Evolutionary conservation across 2,329 filamentous ascomycete genomes (phyloP), one percentile per base, ranked within the genome.

Genomic region (Metarhizium robertsii): DNA sequence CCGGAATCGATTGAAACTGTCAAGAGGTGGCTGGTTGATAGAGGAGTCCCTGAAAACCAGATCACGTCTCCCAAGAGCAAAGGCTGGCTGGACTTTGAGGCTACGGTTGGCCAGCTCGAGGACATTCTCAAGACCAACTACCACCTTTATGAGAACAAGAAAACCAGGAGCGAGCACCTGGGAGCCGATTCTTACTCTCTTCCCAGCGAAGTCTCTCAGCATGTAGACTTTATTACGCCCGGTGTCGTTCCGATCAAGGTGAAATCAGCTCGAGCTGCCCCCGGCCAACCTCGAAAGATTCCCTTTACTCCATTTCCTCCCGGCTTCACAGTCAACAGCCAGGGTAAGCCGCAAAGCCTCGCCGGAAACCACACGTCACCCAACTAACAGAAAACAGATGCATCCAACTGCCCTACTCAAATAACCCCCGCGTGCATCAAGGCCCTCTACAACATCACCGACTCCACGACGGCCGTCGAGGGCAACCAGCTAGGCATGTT

Each of bases 341-440:
- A 40, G 14, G 38, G 38, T 40, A 40, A 40, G 38, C 8, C 38
- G 14, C 38, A 5, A 5, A 14, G 0, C 38, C 38, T 6, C 6
- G 3, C 38, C 14, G 5, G 8, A 16, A 5, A 13, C 11, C 8
- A 16, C 11, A 11, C 38, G 11, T 40, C 38, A 16, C 8, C 8
- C 14, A 1, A 16, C 11, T 40, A 16, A 34, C 32, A 16, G 5
- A n/a, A 16, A 16, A 40, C 38, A 40, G 38, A 40, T 5, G 14
- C 38, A 40, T 14, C 38, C 11, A 5, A 40, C 11, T 85, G 83
- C 62, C 75, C 79, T 59, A 66, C 68, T 13, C 74, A 78, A 61
- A 81, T 85, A 59, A 84, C 80, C 0, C 79, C 80, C 0, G 73
- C 74, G 42, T 85, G 82, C 61, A 71, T 82, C 50, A 72, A 73